Percentiles rank a stretch among this genome's conserved stretches.
phyloP scores from a whole-genome alignment of 148 eudicot genomes.

The Fagopyrum tataricum region DNA sequence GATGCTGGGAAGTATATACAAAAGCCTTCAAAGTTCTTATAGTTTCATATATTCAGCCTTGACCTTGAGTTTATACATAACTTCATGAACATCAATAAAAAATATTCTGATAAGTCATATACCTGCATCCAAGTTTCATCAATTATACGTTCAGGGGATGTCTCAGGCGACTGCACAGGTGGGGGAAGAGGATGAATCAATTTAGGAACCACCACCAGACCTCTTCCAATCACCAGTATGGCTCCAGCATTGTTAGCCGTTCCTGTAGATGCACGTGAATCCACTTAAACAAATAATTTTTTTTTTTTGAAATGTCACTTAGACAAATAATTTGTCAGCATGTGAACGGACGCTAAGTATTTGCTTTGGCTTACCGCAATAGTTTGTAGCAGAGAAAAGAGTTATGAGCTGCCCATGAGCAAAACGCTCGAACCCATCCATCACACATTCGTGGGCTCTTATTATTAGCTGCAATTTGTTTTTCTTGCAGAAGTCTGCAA shows the following conservation, averaged over 20 bases:
- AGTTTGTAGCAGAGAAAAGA: slow-evolving; percentile 94
- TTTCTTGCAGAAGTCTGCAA: slow-evolving; percentile 85
- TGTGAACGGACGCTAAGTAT: slow-evolving; percentile 1
- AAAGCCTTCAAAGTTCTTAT: neutral
- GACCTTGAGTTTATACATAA: neutral
- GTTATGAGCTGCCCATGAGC: slow-evolving; percentile 98
- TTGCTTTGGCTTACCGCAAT: slow-evolving; percentile 57
- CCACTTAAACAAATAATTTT: neutral
- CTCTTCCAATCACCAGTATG: slow-evolving; percentile 87
- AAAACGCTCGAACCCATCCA: slow-evolving; percentile 97
- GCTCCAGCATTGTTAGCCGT: slow-evolving; percentile 99
- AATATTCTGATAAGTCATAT: neutral
- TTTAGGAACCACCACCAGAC: slow-evolving; percentile 88
- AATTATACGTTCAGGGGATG: slow-evolving; percentile 65
- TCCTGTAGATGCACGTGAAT: slow-evolving; percentile 32
- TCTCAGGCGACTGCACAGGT: slow-evolving; percentile 79
- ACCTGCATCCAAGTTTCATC: slow-evolving; percentile 98
- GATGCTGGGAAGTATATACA: neutral
- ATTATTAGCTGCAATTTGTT: slow-evolving; percentile 89
- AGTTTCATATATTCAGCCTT: neutral
- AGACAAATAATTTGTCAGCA: neutral
- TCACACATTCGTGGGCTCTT: slow-evolving; percentile 96
- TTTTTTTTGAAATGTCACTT: no score
- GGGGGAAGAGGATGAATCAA: slow-evolving; percentile 96
- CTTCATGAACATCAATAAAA: neutral